Base-by-base conservation (phyloP, 1,284 basidiomycete species). In the Cutaneotrichosporon daszewskae region DNA sequence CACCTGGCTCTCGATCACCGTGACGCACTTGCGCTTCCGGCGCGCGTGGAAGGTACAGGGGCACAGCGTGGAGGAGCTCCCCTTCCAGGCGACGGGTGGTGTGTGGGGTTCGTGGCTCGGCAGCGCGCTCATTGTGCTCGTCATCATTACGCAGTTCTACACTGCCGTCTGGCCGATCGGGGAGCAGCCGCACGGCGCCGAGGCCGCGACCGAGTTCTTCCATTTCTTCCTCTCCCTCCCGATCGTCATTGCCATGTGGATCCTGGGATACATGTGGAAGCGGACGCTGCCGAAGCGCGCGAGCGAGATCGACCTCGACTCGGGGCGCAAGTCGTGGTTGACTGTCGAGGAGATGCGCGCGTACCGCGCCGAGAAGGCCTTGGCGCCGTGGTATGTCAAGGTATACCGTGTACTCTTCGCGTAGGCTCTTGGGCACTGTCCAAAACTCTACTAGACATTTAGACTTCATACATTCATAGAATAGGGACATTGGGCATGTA, bases 81-180 rank as follows among this genome's bases (percentile, higher is more conserved):
- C 75, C 9, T 75, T 69, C 66, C 25, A 16, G 12, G 47, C 51
- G 22, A 54, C 72, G 24, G 67, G 72, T 17, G 76, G 77, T 34
- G 58, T 74, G 23, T 71, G 51, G 32, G 76, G 76, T 26, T 72
- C 72, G 11, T 59, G 62, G 55, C 56, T 67, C 45, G 76, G 75
- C 26, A 58, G 72, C 56, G 65, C 40, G 22, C 49, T 68, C 26
- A 55, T 66, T 49, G 52, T 54, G 33, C 48, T 68, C 40, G 57
- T 68, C 47, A 45, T 68, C 39, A 62, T 65, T 46, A 62, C 66
- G n/a, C 64, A 68, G 41, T 68, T 68, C 58, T 68, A 66, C 54
- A 58, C 61, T 31, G 43, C 50, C 7, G 34, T 52, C 14, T 52
- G 45, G 46, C 50, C 50, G 3, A 33, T 52, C 17, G 50, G 45